These are phyloP conservation scores for Cladophialophora yegresii DNA, from an alignment of 2,329 filamentous ascomycete genomes.

Conservation along the genomic window DNA sequence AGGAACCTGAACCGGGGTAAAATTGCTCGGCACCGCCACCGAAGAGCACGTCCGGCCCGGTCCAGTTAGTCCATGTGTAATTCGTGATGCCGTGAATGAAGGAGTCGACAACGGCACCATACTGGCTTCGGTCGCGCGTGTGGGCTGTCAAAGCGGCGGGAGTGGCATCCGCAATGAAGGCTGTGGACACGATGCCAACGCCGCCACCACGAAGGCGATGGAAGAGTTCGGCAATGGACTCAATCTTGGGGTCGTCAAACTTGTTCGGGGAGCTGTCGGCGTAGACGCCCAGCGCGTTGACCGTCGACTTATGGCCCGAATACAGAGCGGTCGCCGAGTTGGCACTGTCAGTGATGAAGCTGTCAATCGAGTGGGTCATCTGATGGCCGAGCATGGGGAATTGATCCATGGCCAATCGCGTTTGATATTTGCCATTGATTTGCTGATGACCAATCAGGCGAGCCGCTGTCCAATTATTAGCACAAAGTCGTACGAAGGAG, in stretches of 20 bases:
- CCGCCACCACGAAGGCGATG: constrained; percentile 65
- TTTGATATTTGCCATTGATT: constrained; percentile 82
- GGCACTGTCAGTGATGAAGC: constrained; percentile 82
- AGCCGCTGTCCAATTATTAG: constrained; percentile 66
- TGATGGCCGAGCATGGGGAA: constrained; percentile 86
- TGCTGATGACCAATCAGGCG: constrained; percentile 78
- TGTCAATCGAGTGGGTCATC: constrained; percentile 85
- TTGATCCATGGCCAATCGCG: constrained; percentile 72
- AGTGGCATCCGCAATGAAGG: constrained; percentile 78
- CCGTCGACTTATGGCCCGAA: constrained; percentile 78
- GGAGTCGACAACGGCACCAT: constrained; percentile 72
- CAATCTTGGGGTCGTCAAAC: constrained; percentile 84
- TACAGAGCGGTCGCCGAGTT: constrained; percentile 82
- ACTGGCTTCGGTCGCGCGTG: constrained; percentile 68
- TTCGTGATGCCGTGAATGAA: constrained; percentile 75
- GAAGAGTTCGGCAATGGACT: constrained; percentile 74
- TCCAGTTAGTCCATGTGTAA: constrained; percentile 76
- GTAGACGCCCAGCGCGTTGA: constrained; percentile 81
- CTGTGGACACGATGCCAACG: constrained; percentile 72
- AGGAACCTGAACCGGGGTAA: constrained; percentile 64
- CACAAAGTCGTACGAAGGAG: background rate
- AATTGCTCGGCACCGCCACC: constrained; percentile 84
- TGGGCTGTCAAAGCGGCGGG: constrained; percentile 74
- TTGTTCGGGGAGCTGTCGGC: constrained; percentile 71
- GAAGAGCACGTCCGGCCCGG: constrained; percentile 77